Evolutionary conservation across 306 rosid genomes (phyloP).

Genomic region (Gastrolobium villosum): DNA sequence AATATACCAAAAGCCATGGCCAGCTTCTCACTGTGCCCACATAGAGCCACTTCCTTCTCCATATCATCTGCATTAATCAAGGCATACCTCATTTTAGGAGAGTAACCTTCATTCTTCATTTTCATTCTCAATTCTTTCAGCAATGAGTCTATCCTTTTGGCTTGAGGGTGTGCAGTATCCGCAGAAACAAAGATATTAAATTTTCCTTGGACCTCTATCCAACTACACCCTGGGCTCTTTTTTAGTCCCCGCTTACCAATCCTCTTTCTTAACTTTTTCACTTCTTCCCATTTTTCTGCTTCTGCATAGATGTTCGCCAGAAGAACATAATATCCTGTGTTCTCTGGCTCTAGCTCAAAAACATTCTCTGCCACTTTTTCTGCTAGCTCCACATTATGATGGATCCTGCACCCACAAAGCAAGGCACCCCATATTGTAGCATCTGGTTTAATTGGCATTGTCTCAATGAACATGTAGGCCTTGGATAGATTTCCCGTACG

Average conservation of each 20-base stretch:
- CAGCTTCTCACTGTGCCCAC: constrained; percentile 81
- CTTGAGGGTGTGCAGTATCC: constrained; percentile 67
- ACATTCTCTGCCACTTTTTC: constrained; percentile 77
- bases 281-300: constrained; percentile 83
- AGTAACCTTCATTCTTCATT: constrained; percentile 73
- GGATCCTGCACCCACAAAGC: constrained; percentile 78
- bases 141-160: constrained; percentile 59
- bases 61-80: constrained; percentile 64
- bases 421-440: constrained; percentile 81
- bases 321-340: constrained; percentile 78
- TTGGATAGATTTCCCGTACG: constrained; percentile 68
- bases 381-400: constrained; percentile 75
- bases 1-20: constrained; percentile 77
- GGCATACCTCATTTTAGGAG: constrained; percentile 67
- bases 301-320: constrained; percentile 76
- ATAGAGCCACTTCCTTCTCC: constrained; percentile 79
- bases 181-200: constrained; percentile 69
- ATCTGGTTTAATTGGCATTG: constrained; percentile 72
- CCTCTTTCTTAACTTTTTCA: constrained; percentile 57
- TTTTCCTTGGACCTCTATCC: constrained; percentile 71
- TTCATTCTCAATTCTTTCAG: constrained; percentile 55
- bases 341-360: constrained; percentile 78
- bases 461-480: constrained; percentile 67
- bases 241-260: constrained; percentile 63
- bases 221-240: constrained; percentile 73